A percentile compares a stretch with the other conserved stretches of the same genome.
These are phyloP conservation scores for Lachancea kluyveri DNA, from an alignment of 805 yeast species.

Conservation along the genomic window DNA sequence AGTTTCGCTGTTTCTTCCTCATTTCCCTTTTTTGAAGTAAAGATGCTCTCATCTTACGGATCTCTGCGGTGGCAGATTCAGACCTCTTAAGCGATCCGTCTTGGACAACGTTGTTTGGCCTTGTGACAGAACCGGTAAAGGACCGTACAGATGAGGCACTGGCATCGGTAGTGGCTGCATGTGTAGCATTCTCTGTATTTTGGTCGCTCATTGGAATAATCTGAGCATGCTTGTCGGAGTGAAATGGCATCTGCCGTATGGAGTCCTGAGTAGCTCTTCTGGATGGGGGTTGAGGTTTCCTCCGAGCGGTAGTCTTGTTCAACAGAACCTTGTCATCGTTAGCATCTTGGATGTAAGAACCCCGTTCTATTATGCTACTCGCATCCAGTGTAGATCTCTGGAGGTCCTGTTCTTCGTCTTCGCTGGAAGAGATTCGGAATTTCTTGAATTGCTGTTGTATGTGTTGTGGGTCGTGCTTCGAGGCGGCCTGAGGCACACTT, in stretches of 20 bases:
- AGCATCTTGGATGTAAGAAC: slow-evolving; percentile 32
- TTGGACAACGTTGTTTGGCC: slow-evolving; percentile 13
- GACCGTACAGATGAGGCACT: slow-evolving; percentile 10
- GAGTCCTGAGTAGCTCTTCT: slow-evolving; percentile 21
- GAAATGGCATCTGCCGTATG: slow-evolving; percentile 27
- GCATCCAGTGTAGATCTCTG: too few relatives aligned
- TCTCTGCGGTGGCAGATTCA: slow-evolving; percentile 39
- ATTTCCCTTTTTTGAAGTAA: slow-evolving; percentile 38
- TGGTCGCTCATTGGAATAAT: slow-evolving; percentile 26
- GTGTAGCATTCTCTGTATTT: slow-evolving; percentile 8
- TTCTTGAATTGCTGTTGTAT: too few relatives aligned
- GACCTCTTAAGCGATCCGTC: slow-evolving; percentile 25
- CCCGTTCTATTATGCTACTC: slow-evolving; percentile 22
- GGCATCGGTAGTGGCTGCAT: slow-evolving; percentile 6
- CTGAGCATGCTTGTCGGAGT: slow-evolving; percentile 31
- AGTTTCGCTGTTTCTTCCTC: slow-evolving; percentile 37
- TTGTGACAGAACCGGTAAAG: slow-evolving; percentile 10
- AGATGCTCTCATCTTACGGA: slow-evolving; percentile 45
- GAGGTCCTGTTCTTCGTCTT: too few relatives aligned
- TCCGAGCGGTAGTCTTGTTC: slow-evolving; percentile 26
- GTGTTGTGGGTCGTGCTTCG: too few relatives aligned
- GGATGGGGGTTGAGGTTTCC: slow-evolving; percentile 11
- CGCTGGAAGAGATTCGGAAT: too few relatives aligned
- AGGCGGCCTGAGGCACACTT: too few relatives aligned
- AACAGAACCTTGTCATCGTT: slow-evolving; percentile 30